phyloP scores from a whole-genome alignment of 2,329 filamentous ascomycete species.

The Taxawa tesnikishii region DNA sequence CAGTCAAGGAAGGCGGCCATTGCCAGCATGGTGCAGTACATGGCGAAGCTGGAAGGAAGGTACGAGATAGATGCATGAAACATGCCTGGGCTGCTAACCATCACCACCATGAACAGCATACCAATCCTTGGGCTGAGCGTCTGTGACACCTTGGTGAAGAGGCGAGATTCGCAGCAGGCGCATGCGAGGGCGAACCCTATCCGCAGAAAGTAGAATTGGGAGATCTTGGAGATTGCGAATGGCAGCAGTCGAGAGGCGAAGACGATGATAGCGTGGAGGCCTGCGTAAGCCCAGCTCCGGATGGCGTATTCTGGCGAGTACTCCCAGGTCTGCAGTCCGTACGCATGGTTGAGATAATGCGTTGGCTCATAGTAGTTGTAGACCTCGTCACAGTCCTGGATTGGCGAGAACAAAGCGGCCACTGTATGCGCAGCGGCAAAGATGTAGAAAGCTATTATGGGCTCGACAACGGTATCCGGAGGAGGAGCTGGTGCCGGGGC shows the following conservation, averaged over 20 bases:
- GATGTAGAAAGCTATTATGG: constrained; percentile 67
- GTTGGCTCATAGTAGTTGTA: constrained; percentile 99
- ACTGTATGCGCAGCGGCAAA: constrained; percentile 63
- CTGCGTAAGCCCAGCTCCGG: constrained; percentile 85
- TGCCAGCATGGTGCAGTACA: constrained; percentile 85
- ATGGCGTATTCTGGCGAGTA: constrained; percentile 94
- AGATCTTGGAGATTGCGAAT: constrained; percentile 29
- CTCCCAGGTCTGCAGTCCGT: constrained; percentile 95
- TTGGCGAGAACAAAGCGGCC: constrained; percentile 73
- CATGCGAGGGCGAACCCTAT: constrained; percentile 62
- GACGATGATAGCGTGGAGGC: constrained; percentile 62
- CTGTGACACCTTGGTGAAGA: constrained; percentile 66
- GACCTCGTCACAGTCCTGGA: constrained; percentile 96
- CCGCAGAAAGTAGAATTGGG: constrained; percentile 81
- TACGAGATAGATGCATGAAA: constrained; percentile 83
- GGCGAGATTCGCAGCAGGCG: constrained; percentile 66
- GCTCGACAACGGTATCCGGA: constrained; percentile 27
- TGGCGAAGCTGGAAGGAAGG: constrained; percentile 88
- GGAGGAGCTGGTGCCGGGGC: background rate
- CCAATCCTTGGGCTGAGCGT: constrained; percentile 74
- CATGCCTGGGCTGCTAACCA: constrained; percentile 74
- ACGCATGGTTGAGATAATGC: constrained; percentile 85
- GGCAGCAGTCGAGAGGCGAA: constrained; percentile 49
- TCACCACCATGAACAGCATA: constrained; percentile 67
- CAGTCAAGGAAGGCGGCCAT: constrained; percentile 85